Evolutionary conservation across 192 early-diverging fungal genomes (phyloP).

Genomic region (Coemansia sp.): DNA sequence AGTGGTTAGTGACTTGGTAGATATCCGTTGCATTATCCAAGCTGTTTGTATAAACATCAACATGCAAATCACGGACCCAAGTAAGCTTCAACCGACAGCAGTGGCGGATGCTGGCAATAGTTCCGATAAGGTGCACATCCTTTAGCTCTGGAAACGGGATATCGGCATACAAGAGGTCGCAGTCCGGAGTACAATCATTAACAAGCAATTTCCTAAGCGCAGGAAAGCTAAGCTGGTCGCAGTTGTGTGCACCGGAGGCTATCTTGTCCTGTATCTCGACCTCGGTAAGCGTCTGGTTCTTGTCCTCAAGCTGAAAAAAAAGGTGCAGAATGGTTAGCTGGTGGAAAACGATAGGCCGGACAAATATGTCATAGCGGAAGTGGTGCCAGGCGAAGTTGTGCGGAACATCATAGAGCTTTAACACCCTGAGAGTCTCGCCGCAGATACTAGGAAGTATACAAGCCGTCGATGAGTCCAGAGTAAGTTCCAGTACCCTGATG

Average conservation of each 20-base stretch:
- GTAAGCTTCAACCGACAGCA: background rate
- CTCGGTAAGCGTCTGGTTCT: too few species aligned
- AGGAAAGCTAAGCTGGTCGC: conserved; percentile 3
- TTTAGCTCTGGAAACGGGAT: background rate
- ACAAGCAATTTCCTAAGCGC: background rate
- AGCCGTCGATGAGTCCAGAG: background rate
- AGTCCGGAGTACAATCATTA: background rate
- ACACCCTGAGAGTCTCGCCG: background rate
- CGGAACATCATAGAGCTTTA: background rate
- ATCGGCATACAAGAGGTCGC: too few species aligned
- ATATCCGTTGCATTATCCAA: too few species aligned
- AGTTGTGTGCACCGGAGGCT: background rate
- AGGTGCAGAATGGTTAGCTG: background rate
- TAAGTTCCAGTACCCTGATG: background rate
- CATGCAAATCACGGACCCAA: background rate
- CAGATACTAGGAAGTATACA: background rate
- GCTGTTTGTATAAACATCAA: too few species aligned
- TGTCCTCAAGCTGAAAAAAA: too few species aligned
- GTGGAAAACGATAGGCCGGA: background rate
- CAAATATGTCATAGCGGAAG: background rate
- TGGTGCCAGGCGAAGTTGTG: conserved; percentile 2
- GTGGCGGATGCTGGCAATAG: background rate
- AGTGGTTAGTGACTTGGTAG: background rate
- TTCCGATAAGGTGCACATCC: background rate
- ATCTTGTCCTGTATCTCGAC: background rate